Conservation (phyloP, 164 flowering plant genomes). For the Pachysandra terminalis region DNA sequence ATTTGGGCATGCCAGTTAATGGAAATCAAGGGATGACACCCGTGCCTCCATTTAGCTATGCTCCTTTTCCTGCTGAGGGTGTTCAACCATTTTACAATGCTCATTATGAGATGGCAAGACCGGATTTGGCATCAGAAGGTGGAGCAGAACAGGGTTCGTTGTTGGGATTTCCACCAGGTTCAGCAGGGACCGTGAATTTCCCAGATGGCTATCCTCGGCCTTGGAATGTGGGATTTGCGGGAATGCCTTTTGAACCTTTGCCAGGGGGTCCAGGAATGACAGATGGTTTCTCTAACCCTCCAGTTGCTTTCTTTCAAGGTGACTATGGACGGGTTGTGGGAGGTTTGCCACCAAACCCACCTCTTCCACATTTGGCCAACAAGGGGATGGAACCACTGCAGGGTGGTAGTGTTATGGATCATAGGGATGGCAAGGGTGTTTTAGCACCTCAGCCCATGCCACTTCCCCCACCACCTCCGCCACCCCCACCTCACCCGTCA, state of each 20-base stretch:
- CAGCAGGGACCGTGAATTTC: conserved; percentile 32
- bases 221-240: conserved; percentile 47
- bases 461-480: conserved; percentile 51
- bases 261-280: conserved; percentile 33
- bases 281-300: conserved; percentile 37
- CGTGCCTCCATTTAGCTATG: conserved; percentile 51
- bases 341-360: conserved; percentile 29
- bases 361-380: conserved; percentile 22
- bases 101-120: conserved; percentile 48
- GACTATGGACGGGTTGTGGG: conserved; percentile 44
- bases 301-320: conserved; percentile 43
- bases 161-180: conserved; percentile 58
- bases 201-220: conserved; percentile 46
- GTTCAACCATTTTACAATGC: conserved; percentile 48
- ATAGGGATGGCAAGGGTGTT: conserved; percentile 54
- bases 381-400: conserved; percentile 38
- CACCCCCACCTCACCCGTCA: conserved; percentile 42
- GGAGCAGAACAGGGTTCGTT: conserved; percentile 67
- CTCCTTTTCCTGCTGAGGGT: conserved; percentile 57
- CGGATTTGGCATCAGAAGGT: conserved; percentile 45
- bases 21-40: conserved; percentile 35
- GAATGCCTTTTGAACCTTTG: conserved; percentile 37
- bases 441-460: conserved; percentile 46
- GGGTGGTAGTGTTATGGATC: conserved; percentile 36
- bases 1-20: conserved; percentile 46